A percentile compares a stretch with the other conserved stretches of the same genome.
These are phyloP conservation scores for Peronospora destructor DNA, from an alignment of 352 stramenopile genomes.

Conservation along the genomic window DNA sequence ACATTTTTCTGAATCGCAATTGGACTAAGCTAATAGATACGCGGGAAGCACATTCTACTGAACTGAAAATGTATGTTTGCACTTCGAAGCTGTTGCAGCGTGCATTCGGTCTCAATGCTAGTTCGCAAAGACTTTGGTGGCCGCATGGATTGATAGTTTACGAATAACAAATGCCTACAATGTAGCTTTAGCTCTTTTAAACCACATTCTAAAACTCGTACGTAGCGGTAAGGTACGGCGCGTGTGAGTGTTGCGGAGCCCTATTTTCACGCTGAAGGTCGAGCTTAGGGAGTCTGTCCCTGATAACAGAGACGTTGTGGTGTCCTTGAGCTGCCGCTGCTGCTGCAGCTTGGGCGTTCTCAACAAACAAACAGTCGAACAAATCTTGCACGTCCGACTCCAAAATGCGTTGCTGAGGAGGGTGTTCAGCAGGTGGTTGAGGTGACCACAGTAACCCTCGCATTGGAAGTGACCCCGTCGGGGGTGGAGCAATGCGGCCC, in stretches of 20 bases:
- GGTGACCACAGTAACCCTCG: constrained; percentile 31
- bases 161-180: constrained; percentile 19
- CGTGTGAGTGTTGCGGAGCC: constrained; percentile 14
- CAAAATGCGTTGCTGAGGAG: constrained; percentile 25
- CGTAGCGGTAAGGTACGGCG: constrained; percentile 27
- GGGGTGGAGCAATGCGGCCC: constrained; percentile 8
- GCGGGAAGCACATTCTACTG: too few relatives aligned
- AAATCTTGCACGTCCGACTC: constrained; percentile 39
- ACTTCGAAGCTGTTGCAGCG: background rate
- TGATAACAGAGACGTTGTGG: constrained; percentile 26
- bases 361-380: constrained; percentile 41
- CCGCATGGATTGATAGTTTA: constrained; percentile 30
- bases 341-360: constrained; percentile 24
- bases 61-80: background rate
- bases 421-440: constrained; percentile 18
- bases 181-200: constrained; percentile 18
- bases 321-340: constrained; percentile 22
- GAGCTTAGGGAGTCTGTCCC: constrained; percentile 26
- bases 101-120: constrained; percentile 4
- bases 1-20: constrained; percentile 5
- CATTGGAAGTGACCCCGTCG: constrained; percentile 28
- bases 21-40: background rate
- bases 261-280: constrained; percentile 22
- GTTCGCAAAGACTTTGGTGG: constrained; percentile 7
- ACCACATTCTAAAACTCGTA: constrained; percentile 32